These are phyloP conservation scores for Cucurbita maxima DNA, from an alignment of 306 rosid genomes.

Conservation along the genomic window DNA sequence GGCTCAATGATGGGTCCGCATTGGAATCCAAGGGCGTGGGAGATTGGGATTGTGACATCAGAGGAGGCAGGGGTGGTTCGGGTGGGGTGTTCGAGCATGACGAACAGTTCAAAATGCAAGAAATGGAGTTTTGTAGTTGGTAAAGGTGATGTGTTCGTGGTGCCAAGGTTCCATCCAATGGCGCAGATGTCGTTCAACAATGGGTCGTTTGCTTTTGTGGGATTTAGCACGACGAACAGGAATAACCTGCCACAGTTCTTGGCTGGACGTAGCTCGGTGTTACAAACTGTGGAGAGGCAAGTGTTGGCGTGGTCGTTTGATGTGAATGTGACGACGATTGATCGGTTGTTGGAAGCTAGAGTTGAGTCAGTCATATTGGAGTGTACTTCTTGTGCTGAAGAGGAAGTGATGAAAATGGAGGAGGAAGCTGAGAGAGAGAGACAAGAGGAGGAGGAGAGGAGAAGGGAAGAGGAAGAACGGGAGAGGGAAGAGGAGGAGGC, in stretches of 20 bases:
- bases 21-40: conserved; percentile 70
- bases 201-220: conserved; percentile 55
- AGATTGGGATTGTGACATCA: conserved; percentile 38
- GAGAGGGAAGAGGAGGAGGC: neutral
- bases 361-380: conserved; percentile 41
- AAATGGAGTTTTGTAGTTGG: conserved; percentile 47
- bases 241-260: conserved; percentile 49
- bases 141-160: conserved; percentile 61
- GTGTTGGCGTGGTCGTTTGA: conserved; percentile 53
- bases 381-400: conserved; percentile 75
- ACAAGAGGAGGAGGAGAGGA: conserved; percentile 13
- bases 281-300: conserved; percentile 28
- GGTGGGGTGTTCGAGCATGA: conserved; percentile 37
- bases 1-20: conserved; percentile 92
- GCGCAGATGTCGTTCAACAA: conserved; percentile 72
- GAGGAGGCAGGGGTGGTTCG: conserved; percentile 66
- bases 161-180: conserved; percentile 73
- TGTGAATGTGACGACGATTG: conserved; percentile 30
- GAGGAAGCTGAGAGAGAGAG: conserved; percentile 26
- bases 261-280: conserved; percentile 49
- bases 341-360: conserved; percentile 27
- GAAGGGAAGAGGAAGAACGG: conserved; percentile 1
- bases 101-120: conserved; percentile 18
- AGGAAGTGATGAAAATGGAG: conserved; percentile 44
- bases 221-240: conserved; percentile 50